These are phyloP conservation scores for Phtheirospermum japonicum DNA, from an alignment of 257 asterid genomes.

Conservation along the genomic window DNA sequence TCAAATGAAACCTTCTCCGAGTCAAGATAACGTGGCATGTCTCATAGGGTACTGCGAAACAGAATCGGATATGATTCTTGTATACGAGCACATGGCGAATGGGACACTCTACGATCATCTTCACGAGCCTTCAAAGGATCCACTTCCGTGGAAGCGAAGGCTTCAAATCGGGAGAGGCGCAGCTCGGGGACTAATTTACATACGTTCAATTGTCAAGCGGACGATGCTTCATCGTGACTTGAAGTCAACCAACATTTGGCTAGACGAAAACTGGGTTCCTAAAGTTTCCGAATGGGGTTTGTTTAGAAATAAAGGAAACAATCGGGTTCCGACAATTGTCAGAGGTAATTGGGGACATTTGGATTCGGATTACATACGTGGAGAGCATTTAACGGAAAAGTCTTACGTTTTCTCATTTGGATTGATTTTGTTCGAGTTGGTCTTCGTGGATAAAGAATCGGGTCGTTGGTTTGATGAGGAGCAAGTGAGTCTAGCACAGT, in stretches of 20 bases:
- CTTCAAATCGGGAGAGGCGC: conserved; percentile 64
- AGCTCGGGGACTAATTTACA: conserved; percentile 48
- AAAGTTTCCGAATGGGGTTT: conserved; percentile 56
- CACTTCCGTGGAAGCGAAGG: conserved; percentile 63
- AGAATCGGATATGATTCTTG: conserved; percentile 46
- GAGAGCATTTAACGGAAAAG: conserved; percentile 40
- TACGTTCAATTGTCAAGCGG: conserved; percentile 43
- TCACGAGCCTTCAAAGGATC: conserved; percentile 46
- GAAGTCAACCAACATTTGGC: conserved; percentile 56
- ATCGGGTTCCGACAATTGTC: conserved; percentile 20
- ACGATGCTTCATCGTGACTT: conserved; percentile 51
- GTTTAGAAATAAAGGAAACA: conserved; percentile 33
- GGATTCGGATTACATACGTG: conserved; percentile 62
- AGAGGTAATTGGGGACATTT: conserved; percentile 35
- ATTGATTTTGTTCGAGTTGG: conserved; percentile 51
- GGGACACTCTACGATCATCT: conserved; percentile 63
- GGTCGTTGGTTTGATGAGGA: conserved; percentile 54
- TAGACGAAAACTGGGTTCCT: conserved; percentile 54
- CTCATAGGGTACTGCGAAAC: conserved; percentile 53
- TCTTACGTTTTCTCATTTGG: conserved; percentile 59
- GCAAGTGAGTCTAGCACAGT: conserved; percentile 53
- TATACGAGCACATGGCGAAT: conserved; percentile 46
- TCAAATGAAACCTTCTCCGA: conserved; percentile 33
- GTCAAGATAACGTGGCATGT: conserved; percentile 42
- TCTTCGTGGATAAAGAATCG: conserved; percentile 45